Percentiles rank a stretch among this genome's conserved stretches.
phyloP scores from a whole-genome alignment of 768 basidiomycete genomes.

The Clitopilus passeckerianus region DNA sequence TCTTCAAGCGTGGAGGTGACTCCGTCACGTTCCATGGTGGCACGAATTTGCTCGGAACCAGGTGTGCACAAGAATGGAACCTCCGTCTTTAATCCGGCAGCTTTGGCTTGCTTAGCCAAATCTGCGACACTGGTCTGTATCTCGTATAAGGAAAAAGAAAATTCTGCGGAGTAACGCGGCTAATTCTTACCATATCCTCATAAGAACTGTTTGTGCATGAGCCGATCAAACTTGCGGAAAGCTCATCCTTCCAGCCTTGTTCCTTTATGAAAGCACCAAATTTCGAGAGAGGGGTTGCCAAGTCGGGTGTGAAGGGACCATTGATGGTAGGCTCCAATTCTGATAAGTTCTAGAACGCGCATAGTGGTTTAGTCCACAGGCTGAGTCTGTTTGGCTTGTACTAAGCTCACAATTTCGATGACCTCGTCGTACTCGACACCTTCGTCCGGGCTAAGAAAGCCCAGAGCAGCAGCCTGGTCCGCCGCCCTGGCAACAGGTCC shows the following conservation, averaged over 20 bases:
- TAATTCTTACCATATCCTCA: constrained; percentile 72
- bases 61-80: constrained; percentile 87
- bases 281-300: constrained; percentile 89
- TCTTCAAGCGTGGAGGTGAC: constrained; percentile 77
- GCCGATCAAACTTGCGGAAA: constrained; percentile 90
- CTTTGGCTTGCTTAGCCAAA: constrained; percentile 84
- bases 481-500: constrained; percentile 83
- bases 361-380: too few species aligned
- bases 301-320: constrained; percentile 96
- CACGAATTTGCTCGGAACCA: constrained; percentile 93
- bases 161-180: not conserved
- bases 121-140: constrained; percentile 84
- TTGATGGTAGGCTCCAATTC: constrained; percentile 90
- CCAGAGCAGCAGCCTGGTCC: constrained; percentile 71
- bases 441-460: constrained; percentile 80
- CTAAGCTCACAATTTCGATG: constrained; percentile 88
- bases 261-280: constrained; percentile 77
- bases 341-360: constrained; percentile 58
- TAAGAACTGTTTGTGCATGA: constrained; percentile 99
- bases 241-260: constrained; percentile 90
- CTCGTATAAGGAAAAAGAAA: constrained; percentile 5
- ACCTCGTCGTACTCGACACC: constrained; percentile 92
- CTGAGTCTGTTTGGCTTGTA: constrained; percentile 3
- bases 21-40: constrained; percentile 93
- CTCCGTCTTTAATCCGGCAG: constrained; percentile 75